Conservation (phyloP, 2,329 filamentous ascomycete species). For the Aspergillus puulaauensis region DNA sequence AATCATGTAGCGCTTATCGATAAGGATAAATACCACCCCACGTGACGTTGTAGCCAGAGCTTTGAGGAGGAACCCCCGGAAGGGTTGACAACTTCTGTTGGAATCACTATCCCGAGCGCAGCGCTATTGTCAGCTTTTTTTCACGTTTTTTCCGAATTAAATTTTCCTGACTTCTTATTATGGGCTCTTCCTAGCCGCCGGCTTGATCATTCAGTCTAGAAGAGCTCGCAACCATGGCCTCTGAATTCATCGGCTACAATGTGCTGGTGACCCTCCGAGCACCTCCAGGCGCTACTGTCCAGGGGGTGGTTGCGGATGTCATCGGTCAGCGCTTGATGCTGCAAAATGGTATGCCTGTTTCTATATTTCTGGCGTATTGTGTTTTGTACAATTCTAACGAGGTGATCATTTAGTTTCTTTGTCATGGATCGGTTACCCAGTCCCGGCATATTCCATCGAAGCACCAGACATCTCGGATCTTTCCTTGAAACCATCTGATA, state of each 20-base stretch:
- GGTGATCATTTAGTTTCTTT: slow-evolving; percentile 43
- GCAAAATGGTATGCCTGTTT: slow-evolving; percentile 61
- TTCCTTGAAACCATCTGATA: slow-evolving; percentile 24
- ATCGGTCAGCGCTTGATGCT: slow-evolving; percentile 69
- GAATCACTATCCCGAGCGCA: slow-evolving; percentile 8
- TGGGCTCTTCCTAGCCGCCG: slow-evolving; percentile 7
- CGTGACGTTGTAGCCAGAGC: slow-evolving; percentile 21
- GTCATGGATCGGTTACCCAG: slow-evolving; percentile 52
- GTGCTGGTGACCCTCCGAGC: slow-evolving; percentile 71
- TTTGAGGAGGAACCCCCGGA: slow-evolving; percentile 18
- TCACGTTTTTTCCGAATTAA: neutral
- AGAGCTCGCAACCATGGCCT: slow-evolving; percentile 55
- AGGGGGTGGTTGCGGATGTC: slow-evolving; percentile 70
- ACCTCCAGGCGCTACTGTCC: slow-evolving; percentile 63
- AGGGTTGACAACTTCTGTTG: slow-evolving; percentile 18
- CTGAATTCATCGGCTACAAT: slow-evolving; percentile 71
- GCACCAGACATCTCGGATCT: slow-evolving; percentile 61
- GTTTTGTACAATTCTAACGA: slow-evolving; percentile 11
- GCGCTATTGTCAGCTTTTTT: neutral
- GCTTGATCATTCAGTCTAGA: neutral
- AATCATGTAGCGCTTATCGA: slow-evolving; percentile 22
- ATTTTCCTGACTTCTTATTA: neutral
- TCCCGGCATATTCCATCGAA: slow-evolving; percentile 57
- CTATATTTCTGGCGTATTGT: neutral
- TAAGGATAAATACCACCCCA: slow-evolving; percentile 17